Percentiles rank a stretch among this genome's conserved stretches.
Evolutionary conservation across 768 basidiomycete genomes (phyloP).

Genomic region (Amanita thiersii): DNA sequence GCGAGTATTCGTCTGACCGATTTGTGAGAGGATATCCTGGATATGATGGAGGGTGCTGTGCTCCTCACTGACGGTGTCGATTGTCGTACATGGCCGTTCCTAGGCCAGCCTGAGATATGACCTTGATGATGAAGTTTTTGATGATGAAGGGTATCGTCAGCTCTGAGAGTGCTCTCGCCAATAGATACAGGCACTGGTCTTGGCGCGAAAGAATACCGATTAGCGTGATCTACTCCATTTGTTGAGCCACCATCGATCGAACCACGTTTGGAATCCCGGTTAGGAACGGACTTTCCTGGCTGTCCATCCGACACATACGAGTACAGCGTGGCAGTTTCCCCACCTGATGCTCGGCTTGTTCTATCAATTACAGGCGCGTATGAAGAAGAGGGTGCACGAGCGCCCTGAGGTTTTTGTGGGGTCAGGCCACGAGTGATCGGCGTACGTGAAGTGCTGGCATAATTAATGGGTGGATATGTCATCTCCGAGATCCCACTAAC

Average conservation of each 20-base stretch:
- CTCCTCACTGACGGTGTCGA: slow-evolving; percentile 42
- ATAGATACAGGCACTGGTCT: too few relatives aligned
- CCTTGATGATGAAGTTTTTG: slow-evolving; percentile 16
- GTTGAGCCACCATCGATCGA: too few relatives aligned
- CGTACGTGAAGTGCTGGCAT: slow-evolving; percentile 10
- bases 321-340: neutral
- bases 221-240: too few relatives aligned
- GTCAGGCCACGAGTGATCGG: neutral
- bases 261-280: too few relatives aligned
- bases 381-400: slow-evolving; percentile 25
- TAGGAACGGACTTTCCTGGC: too few relatives aligned
- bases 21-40: slow-evolving; percentile 32
- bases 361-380: slow-evolving; percentile 23
- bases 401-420: slow-evolving; percentile 11
- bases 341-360: slow-evolving; percentile 10
- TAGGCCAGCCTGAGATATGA: slow-evolving; percentile 17
- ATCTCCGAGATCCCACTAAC: slow-evolving; percentile 45
- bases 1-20: slow-evolving; percentile 28
- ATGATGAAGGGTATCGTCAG: too few relatives aligned
- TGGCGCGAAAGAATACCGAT: too few relatives aligned
- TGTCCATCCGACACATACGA: neutral
- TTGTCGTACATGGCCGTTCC: slow-evolving; percentile 20
- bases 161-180: too few relatives aligned
- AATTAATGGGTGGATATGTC: slow-evolving; percentile 39
- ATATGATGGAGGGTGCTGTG: slow-evolving; percentile 42